A percentile compares a stretch with the other conserved stretches of the same genome.
Evolutionary conservation across 2,329 filamentous ascomycete species (phyloP).

Genomic region (Aspergillus udagawae): DNA sequence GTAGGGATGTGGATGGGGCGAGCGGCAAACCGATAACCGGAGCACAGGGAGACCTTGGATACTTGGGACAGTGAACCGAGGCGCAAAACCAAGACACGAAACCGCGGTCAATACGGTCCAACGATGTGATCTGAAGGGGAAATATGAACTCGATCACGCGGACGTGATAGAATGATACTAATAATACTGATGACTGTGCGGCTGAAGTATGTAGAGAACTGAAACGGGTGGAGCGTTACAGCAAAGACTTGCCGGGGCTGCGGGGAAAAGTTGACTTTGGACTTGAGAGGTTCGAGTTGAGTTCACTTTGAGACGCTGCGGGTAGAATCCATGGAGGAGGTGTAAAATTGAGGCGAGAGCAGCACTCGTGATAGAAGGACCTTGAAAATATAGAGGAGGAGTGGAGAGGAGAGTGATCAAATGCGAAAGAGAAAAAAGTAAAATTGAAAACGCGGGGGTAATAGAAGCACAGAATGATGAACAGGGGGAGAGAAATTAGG

Average conservation of each 20-base stretch:
- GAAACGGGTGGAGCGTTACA: conserved; percentile 6
- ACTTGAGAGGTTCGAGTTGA: not conserved
- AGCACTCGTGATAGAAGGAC: not conserved
- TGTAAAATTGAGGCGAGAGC: not conserved
- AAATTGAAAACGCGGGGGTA: conserved; percentile 3
- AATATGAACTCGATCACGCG: not conserved
- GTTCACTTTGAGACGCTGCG: not conserved
- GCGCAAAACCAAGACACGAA: not conserved
- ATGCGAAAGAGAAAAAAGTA: not conserved
- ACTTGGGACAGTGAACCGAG: not conserved
- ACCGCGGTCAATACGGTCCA: not conserved
- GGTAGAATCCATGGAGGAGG: not conserved
- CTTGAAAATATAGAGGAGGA: not conserved
- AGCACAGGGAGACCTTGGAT: not conserved
- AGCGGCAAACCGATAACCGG: not conserved
- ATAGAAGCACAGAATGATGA: conserved; percentile 7
- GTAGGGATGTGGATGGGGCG: not conserved
- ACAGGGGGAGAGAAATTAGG: not conserved
- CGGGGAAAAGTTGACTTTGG: conserved; percentile 5
- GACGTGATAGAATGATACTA: not conserved
- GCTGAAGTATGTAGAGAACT: not conserved
- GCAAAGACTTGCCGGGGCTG: conserved; percentile 8
- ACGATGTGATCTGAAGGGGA: not conserved
- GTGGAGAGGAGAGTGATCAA: not conserved
- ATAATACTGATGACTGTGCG: not conserved